These are phyloP conservation scores for Cryptococcus depauperatus DNA, from an alignment of 1,284 basidiomycete genomes.

Conservation along the genomic window DNA sequence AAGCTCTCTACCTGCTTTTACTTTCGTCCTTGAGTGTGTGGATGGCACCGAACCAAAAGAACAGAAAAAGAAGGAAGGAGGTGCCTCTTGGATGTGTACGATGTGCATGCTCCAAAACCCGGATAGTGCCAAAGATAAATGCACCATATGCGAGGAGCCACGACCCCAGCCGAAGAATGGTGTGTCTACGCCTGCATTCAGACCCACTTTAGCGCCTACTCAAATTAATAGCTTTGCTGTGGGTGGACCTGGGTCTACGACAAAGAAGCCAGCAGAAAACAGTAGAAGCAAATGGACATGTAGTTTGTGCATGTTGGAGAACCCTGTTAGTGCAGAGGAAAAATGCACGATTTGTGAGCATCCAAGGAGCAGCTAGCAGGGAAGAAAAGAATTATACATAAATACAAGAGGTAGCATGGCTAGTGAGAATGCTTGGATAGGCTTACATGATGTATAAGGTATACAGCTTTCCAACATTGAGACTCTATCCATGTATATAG, in stretches of 20 bases:
- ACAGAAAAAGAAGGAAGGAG: constrained; percentile 38
- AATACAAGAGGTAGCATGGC: too few species aligned
- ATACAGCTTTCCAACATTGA: too few species aligned
- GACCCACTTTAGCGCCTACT: background rate
- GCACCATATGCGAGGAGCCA: constrained; percentile 51
- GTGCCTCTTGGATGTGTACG: constrained; percentile 47
- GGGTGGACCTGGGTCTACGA: background rate
- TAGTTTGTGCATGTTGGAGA: background rate
- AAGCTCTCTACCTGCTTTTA: constrained; percentile 4
- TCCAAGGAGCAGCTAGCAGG: too few species aligned
- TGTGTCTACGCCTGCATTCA: background rate
- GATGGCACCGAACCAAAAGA: constrained; percentile 48
- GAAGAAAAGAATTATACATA: too few species aligned
- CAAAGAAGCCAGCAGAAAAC: background rate
- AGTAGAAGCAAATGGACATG: constrained; percentile 1
- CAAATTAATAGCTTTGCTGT: background rate
- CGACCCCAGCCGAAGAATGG: too few species aligned
- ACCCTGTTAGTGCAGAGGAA: background rate
- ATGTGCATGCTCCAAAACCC: constrained; percentile 50
- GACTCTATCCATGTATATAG: too few species aligned
- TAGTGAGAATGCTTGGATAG: too few species aligned
- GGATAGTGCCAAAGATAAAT: constrained; percentile 48
- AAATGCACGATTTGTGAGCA: constrained; percentile 1
- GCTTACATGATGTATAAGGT: too few species aligned
- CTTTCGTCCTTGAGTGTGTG: constrained; percentile 24